A percentile compares a stretch with the other conserved stretches of the same genome.
phyloP scores from a whole-genome alignment of 768 basidiomycete genomes.

The Coprinopsis sp. region DNA sequence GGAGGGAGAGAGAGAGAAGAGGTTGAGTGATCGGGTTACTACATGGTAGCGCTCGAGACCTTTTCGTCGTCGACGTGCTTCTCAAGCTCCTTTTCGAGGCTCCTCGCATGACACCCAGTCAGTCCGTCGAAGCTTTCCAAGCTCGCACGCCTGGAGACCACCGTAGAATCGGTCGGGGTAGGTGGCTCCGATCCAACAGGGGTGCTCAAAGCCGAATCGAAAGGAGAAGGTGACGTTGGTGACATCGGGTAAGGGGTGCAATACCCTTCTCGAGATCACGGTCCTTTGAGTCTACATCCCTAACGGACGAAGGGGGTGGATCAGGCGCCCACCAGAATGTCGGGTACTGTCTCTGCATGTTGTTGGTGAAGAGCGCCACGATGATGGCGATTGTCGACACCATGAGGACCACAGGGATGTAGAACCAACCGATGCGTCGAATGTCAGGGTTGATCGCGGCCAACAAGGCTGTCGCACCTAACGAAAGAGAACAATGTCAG shows the following conservation, averaged over 20 bases:
- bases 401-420: constrained; percentile 48
- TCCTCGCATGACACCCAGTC: neutral
- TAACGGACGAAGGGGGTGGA: too few species aligned
- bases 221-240: too few species aligned
- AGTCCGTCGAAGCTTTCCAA: neutral
- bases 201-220: too few species aligned
- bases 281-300: too few species aligned
- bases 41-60: too few species aligned
- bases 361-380: constrained; percentile 45
- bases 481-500: neutral
- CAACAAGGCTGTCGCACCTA: constrained; percentile 51
- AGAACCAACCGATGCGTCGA: constrained; percentile 46
- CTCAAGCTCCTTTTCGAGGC: too few species aligned
- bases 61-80: too few species aligned
- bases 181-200: neutral
- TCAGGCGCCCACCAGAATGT: constrained; percentile 41
- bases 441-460: constrained; percentile 39
- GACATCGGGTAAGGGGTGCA: too few species aligned
- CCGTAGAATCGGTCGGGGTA: constrained; percentile 3
- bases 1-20: too few species aligned
- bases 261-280: too few species aligned
- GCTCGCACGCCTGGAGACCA: neutral
- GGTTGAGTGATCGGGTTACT: too few species aligned
- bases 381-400: constrained; percentile 39
- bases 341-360: constrained; percentile 48